Percentiles rank a stretch among this genome's conserved stretches.
Evolutionary conservation across 805 yeast genomes (phyloP).

Genomic region (Yarrowia sp.): DNA sequence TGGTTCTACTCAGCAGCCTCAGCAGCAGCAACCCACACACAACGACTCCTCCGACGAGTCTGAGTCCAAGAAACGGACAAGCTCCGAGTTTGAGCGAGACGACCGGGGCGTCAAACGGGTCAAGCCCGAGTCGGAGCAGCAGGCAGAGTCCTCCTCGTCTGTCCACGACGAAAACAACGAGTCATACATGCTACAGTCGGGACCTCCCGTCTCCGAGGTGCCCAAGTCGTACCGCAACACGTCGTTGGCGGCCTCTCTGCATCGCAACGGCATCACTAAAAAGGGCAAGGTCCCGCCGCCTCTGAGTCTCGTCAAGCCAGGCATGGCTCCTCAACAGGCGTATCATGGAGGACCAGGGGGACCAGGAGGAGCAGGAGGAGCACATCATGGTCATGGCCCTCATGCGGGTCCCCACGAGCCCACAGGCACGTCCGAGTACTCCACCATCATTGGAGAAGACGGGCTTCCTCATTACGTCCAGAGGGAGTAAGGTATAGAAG

Average conservation of each 20-base stretch:
- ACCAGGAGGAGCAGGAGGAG: background rate
- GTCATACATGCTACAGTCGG: slow-evolving; percentile 28
- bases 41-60: slow-evolving; percentile 16
- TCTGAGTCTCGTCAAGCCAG: slow-evolving; percentile 16
- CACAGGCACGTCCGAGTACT: slow-evolving; percentile 17
- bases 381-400: background rate
- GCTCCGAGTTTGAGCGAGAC: slow-evolving; percentile 21
- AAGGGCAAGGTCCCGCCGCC: slow-evolving; percentile 33
- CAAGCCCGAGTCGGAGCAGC: background rate
- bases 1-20: background rate
- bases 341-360: background rate
- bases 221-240: slow-evolving; percentile 32
- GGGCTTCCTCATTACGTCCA: slow-evolving; percentile 31
- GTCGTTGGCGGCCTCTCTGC: slow-evolving; percentile 35
- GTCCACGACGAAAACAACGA: slow-evolving; percentile 17
- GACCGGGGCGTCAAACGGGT: slow-evolving; percentile 18
- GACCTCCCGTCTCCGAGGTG: slow-evolving; percentile 10
- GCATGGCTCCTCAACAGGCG: slow-evolving; percentile 21
- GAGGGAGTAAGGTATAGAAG: slow-evolving; percentile 7
- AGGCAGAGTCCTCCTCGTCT: background rate
- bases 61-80: slow-evolving; percentile 17
- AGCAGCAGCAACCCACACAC: background rate
- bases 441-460: slow-evolving; percentile 25
- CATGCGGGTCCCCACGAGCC: slow-evolving; percentile 4
- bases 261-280: slow-evolving; percentile 25